Base-by-base conservation (phyloP, 2,329 filamentous ascomycete genomes). In the Xylariaceae sp. region DNA sequence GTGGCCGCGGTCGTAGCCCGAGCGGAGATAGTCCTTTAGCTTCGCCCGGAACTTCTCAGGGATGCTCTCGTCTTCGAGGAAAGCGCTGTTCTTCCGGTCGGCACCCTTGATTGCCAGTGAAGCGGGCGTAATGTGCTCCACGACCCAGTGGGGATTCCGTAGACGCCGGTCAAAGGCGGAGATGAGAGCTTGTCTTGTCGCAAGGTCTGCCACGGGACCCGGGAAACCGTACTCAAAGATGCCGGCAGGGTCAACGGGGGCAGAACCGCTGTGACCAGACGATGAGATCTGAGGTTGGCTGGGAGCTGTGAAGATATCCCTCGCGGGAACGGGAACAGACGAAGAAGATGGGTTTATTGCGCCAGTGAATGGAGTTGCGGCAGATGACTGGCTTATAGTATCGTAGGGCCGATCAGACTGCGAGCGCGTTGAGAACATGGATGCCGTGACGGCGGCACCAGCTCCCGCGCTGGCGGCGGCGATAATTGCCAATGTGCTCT, bases 1-100 rank as follows among this genome's bases (percentile, higher is more conserved):
- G 77, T 99, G 94, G 62, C 94, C 94, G 44, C 94, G 85, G 75
- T 99, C 94, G 74, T 95, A 99, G 69, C 94, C 94, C 45, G 88
- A 92, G 66, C 93, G 89, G 79, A 88, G 92, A 79, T 99, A 99
- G 80, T 99, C 94, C 74, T 90, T 88, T 59, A 99, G 82, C 74
- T 88, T 88, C 60, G 90, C 94, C 64, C 92, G 88, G 80, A 97
- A 99, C 76, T 89, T 87, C 55, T 88, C 82, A 0, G 94, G 94
- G 57, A 99, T 88, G 23, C 76, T 75, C 2, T 80, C 73, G 75
- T 99, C 94, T 76, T 99, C 93, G 66, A 86, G 75, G 74, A 99
- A 99, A 62, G 77, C 77, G 73, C 87, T 92, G 81, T 93, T 80
- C 74, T 90, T 89, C 70, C 94, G 87, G 77, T 97, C 92, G 66